Base-by-base conservation (phyloP, 179 eudicot species). In the Beta macrorhiza region DNA sequence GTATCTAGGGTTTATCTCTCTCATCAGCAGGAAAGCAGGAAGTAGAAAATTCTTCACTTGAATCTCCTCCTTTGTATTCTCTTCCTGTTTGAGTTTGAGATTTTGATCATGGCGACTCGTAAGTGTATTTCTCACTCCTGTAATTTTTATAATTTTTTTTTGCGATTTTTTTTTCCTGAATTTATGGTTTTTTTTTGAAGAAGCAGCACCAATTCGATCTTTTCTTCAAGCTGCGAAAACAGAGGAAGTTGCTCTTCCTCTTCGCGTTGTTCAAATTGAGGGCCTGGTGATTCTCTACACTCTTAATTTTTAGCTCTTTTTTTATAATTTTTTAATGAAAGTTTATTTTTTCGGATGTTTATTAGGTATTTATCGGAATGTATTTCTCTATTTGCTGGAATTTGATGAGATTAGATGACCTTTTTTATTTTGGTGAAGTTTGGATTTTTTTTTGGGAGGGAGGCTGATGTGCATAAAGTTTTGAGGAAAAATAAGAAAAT, bases 221-320 rank as follows among this genome's bases (percentile, higher is more conserved):
- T 96, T 96, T 79, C 86, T 96, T 67, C 98, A 96, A 85, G 99
- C 92, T 25, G 78, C 20, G 22, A 87, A 92, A 32, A 88, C 97
- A 0, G 99, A 94, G 81, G 97, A 96, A 79, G 92, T 81, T 70
- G 85, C 89, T 72, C 89, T 90, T n/a, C 93, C 97, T 58, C 93
- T 96, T 56, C 88, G 98, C 72, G 94, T 92, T 25, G 97, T 96
- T 83, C 95, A 94, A 84, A 93, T 93, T 82, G 97, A 92, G 75
- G 98, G 97, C 79, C 72, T 94, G 90, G 97, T 71, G 81, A 85
- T 14, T 76, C 22, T 37, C 77, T 64, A 19, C 77, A 10, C 37
- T 6, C 5, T 59, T 37, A 25, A 56, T 65, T 51, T 29, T 49
- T 56, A 20, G 12, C 12, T 7, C 2, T 8, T 72, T 51, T n/a